A percentile compares a stretch with the other conserved stretches of the same genome.
phyloP scores from a whole-genome alignment of 2,329 filamentous ascomycete species.

The Corinectria fuckeliana region DNA sequence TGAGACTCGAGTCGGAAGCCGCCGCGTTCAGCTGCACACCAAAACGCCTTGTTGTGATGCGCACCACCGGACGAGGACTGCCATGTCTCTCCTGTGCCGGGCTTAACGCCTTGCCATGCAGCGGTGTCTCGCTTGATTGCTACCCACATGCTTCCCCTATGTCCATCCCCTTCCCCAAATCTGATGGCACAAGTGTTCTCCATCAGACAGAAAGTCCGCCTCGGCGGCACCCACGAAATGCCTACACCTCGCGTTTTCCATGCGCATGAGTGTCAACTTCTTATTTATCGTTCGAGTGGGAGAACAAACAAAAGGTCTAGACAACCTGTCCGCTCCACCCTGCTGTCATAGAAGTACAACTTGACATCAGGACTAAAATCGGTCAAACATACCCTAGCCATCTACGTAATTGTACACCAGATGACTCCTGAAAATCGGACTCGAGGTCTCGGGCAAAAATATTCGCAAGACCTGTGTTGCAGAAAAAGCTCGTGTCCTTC shows the following conservation, averaged over 20 bases:
- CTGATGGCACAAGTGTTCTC: conserved; percentile 13
- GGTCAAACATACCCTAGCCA: conserved; percentile 53
- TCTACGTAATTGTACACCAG: background rate
- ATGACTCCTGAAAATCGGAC: too few species aligned
- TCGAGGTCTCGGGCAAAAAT: too few species aligned
- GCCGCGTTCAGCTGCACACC: background rate
- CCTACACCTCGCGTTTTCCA: conserved; percentile 66
- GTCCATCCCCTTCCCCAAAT: background rate
- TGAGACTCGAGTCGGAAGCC: conserved; percentile 22
- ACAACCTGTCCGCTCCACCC: conserved; percentile 73
- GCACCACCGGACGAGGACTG: background rate
- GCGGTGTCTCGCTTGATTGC: background rate
- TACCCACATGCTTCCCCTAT: background rate
- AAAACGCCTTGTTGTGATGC: conserved; percentile 20
- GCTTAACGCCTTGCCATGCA: background rate
- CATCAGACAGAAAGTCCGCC: conserved; percentile 28
- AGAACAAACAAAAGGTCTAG: conserved; percentile 69
- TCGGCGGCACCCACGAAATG: conserved; percentile 59
- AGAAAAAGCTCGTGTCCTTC: too few species aligned
- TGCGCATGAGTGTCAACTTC: conserved; percentile 67
- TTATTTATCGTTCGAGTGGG: conserved; percentile 63
- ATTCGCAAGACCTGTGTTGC: too few species aligned
- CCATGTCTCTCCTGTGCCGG: background rate
- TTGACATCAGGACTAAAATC: conserved; percentile 69
- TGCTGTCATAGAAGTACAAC: conserved; percentile 61